Evolutionary conservation across 805 yeast genomes (phyloP).

Genomic region (Teunomyces atbi): DNA sequence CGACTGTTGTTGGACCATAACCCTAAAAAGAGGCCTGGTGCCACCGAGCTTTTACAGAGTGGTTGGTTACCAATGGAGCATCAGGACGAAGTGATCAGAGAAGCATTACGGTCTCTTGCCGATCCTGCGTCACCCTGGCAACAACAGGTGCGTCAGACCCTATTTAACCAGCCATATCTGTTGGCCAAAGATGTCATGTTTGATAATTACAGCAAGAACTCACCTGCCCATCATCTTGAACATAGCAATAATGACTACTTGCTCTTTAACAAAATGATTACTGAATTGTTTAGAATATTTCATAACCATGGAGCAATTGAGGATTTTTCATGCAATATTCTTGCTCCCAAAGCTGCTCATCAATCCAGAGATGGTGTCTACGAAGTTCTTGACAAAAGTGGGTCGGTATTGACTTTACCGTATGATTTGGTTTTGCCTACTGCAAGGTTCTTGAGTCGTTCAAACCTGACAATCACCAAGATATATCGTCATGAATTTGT

Average conservation of each 20-base stretch:
- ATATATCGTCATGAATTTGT: slow-evolving; percentile 77
- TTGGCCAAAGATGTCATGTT: slow-evolving; percentile 82
- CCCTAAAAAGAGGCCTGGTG: slow-evolving; percentile 77
- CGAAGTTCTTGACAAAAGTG: slow-evolving; percentile 80
- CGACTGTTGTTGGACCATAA: slow-evolving; percentile 70
- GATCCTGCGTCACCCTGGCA: slow-evolving; percentile 95
- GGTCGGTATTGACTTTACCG: slow-evolving; percentile 84
- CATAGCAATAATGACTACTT: slow-evolving; percentile 45
- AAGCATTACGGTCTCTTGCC: slow-evolving; percentile 79
- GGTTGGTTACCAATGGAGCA: slow-evolving; percentile 86
- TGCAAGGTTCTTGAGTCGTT: slow-evolving; percentile 78
- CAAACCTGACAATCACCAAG: slow-evolving; percentile 52
- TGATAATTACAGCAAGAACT: slow-evolving; percentile 46
- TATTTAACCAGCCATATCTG: slow-evolving; percentile 82
- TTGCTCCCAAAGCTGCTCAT: slow-evolving; percentile 82
- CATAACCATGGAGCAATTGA: slow-evolving; percentile 85
- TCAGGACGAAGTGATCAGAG: slow-evolving; percentile 85
- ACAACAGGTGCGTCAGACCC: slow-evolving; percentile 80
- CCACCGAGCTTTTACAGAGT: slow-evolving; percentile 68
- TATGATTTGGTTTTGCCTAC: slow-evolving; percentile 87
- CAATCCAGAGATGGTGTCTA: slow-evolving; percentile 63
- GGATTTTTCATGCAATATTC: slow-evolving; percentile 55
- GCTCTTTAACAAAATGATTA: slow-evolving; percentile 57
- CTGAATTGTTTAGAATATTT: slow-evolving; percentile 62
- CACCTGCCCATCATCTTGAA: slow-evolving; percentile 25